A percentile compares a stretch with the other conserved stretches of the same genome.
Evolutionary conservation across 2,329 filamentous ascomycete genomes (phyloP).

Genomic region (Triangularia setosa): DNA sequence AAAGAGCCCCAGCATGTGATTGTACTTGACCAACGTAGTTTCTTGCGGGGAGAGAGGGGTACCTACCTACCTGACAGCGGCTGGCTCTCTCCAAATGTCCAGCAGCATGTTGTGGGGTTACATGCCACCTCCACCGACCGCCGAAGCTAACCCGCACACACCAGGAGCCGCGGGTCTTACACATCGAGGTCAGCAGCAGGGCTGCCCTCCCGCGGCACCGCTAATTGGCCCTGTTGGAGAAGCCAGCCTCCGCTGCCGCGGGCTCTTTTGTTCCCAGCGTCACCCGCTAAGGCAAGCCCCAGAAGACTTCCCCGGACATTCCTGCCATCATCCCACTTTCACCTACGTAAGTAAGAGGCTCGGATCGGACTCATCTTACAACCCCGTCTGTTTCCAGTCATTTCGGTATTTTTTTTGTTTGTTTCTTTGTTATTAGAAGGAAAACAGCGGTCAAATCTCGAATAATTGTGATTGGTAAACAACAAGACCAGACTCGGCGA

Average conservation of each 20-base stretch:
- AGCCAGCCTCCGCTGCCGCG: not conserved
- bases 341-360: not conserved
- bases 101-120: not conserved
- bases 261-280: not conserved
- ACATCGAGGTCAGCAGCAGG: not conserved
- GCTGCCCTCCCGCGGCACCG: not conserved
- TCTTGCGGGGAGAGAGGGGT: too few relatives aligned
- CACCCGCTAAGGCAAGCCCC: not conserved
- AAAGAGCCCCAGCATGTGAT: not conserved
- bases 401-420: conserved; percentile 3
- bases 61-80: not conserved
- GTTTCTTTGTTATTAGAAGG: not conserved
- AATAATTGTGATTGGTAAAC: not conserved
- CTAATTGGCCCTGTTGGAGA: conserved; percentile 6
- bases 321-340: not conserved
- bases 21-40: not conserved
- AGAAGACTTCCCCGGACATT: not conserved
- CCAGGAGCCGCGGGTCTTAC: conserved; percentile 12
- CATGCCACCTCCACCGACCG: not conserved
- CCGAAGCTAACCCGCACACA: not conserved
- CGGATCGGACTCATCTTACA: not conserved
- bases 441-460: too few relatives aligned
- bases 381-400: not conserved
- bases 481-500: conserved; percentile 3
- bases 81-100: not conserved